Base-by-base conservation (phyloP, 2,329 filamentous ascomycete genomes). In the Trichoderma brevicompactum region DNA sequence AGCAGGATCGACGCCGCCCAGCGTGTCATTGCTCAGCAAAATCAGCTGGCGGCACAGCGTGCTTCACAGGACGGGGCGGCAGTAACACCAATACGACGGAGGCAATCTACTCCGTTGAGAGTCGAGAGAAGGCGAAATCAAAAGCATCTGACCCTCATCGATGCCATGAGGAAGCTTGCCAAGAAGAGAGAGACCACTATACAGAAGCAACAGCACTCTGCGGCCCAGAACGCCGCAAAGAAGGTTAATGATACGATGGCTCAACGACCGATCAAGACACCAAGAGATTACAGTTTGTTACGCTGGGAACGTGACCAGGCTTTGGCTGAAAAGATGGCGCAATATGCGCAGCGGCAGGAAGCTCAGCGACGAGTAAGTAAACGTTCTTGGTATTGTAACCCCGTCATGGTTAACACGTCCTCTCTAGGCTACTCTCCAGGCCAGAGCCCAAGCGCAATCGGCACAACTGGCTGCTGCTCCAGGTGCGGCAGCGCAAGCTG, bases 151-250 rank as follows among this genome's bases (percentile, higher is more conserved):
- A 91, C 91, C 52, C 84, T 98, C 72, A 89, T 99, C 70, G 94
- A 98, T 77, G 92, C 92, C 3, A 97, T 98, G 92, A 87, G 94
- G 48, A 99, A 98, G 76, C 78, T 97, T 54, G 94, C 94, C 0
- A 96, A 97, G 82, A 98, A 97, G 79, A 87, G 94, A 32, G 95
- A 99, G 78, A 90, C 91, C 10, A 85, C 87, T 32, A 81, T 88
- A 34, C 92, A 95, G 74, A 98, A 98, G 80, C 92, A 95, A 74
- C 91, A 94, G 73, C 92, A 97, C 74, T 92, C 96, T 73, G 85
- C 87, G 66, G 86, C 89, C 10, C 86, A 87, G 68, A 86, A 92
- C 65, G 92, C 92, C 55, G 90, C 91, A 38, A 89, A 95, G 63
- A 97, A 97, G 77, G 85, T 87, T 13, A 91, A 91, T 66, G 92